Evolutionary conservation across 768 basidiomycete genomes (phyloP).

Genomic region (Boletellus emodensis): DNA sequence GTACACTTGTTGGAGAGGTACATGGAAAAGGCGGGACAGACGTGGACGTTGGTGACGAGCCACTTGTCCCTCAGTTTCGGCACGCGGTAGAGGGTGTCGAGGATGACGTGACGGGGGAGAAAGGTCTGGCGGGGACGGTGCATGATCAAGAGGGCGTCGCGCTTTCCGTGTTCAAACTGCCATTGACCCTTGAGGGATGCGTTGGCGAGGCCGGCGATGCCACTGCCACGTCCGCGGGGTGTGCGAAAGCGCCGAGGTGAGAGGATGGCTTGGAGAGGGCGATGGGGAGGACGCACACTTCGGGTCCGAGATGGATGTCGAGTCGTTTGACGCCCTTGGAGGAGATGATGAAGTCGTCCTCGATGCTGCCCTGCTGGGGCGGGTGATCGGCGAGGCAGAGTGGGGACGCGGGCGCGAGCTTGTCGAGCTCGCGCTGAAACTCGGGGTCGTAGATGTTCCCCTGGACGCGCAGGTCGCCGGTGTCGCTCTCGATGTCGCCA

Average conservation of each 20-base stretch:
- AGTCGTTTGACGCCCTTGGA: conserved; percentile 20
- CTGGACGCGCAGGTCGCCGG: conserved; percentile 27
- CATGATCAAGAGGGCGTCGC: conserved; percentile 37
- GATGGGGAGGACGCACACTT: conserved; percentile 18
- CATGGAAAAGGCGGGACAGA: conserved; percentile 33
- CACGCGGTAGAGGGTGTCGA: conserved; percentile 23
- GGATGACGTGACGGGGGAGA: conserved; percentile 19
- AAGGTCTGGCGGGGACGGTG: conserved; percentile 21
- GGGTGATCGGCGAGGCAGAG: conserved; percentile 15
- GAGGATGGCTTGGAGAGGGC: too few relatives aligned
- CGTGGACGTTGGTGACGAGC: conserved; percentile 31
- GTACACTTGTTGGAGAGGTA: conserved; percentile 30
- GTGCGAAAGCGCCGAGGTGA: too few relatives aligned
- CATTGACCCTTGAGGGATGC: conserved; percentile 34
- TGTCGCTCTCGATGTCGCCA: conserved; percentile 27
- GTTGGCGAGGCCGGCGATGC: conserved; percentile 24
- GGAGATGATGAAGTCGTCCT: conserved; percentile 22
- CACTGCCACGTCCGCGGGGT: not conserved
- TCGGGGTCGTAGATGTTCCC: conserved; percentile 32
- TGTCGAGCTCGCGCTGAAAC: conserved; percentile 16
- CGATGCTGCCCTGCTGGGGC: conserved; percentile 11
- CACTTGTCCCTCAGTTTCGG: conserved; percentile 26
- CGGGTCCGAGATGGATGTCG: conserved; percentile 10
- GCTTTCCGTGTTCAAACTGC: conserved; percentile 30
- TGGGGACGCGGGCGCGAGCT: not conserved